Base-by-base conservation (phyloP, 1,284 basidiomycete genomes). In the Cutaneotrichosporon cutaneum region DNA sequence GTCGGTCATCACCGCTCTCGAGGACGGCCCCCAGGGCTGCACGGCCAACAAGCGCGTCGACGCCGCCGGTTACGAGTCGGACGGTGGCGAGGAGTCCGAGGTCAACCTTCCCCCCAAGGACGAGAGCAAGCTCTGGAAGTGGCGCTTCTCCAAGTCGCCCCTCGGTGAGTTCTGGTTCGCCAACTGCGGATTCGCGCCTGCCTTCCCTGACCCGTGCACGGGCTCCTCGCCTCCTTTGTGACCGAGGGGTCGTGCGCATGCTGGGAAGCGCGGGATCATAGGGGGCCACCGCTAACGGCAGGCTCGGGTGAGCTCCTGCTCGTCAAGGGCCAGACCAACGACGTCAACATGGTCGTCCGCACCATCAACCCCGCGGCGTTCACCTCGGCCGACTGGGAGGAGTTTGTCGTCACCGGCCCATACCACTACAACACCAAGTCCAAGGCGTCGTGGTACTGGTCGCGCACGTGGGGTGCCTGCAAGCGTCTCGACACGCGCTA, bases 391-490 rank as follows among this genome's bases (percentile, higher is more conserved):
- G 80, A 81, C 65, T 81, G 79, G 79, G 71, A 75, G 11, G 80
- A 81, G 64, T 78, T 73, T 53, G 70, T 74, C 45, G 77, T 77
- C 18, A 72, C 71, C 18, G 78, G 78, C n/a, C 65, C 71, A 36
- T 80, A 80, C 67, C 66, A 70, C 51, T 81, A 81, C 71, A 76
- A 77, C 68, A 77, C 71, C 63, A 78, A 77, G 62, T 75, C 72
- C 58, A 80, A 79, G 70, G 79, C 80, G 9, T 79, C 77, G 35
- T 80, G 79, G 80, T 79, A 79, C 70, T 80, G 79, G 78, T 78
- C 76, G 36, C 72, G 79, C 57, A 69, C 74, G 39, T 78, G 69
- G 64, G 73, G 72, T 22, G 77, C 77, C 13, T 70, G 73, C 63
- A 74, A 74, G 58, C 73, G 80, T 32, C 72, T 80, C 55, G 65